Evolutionary conservation across 768 basidiomycete genomes (phyloP).

Genomic region (Lentinula aciculospora): DNA sequence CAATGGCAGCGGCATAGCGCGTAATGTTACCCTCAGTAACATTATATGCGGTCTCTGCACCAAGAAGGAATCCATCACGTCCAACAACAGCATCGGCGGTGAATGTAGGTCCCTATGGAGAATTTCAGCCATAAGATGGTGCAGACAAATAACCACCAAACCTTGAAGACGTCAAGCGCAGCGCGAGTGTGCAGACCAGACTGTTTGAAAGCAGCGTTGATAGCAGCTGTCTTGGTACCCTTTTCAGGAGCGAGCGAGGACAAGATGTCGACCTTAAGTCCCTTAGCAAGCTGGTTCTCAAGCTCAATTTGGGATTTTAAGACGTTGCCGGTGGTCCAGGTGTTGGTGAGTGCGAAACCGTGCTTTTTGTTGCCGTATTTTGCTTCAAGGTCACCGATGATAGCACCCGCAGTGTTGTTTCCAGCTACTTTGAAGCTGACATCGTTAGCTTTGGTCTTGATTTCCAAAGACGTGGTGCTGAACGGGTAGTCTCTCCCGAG

Average conservation of each 20-base stretch:
- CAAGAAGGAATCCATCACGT: constrained; percentile 95
- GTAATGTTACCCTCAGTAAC: constrained; percentile 90
- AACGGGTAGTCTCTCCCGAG: constrained; percentile 90
- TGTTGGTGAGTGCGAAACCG: constrained; percentile 90
- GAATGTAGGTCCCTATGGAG: constrained; percentile 84
- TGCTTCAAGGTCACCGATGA: constrained; percentile 90
- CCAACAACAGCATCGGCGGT: constrained; percentile 94
- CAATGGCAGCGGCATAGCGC: constrained; percentile 87
- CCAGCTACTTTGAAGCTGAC: constrained; percentile 95
- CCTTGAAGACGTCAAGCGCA: constrained; percentile 91
- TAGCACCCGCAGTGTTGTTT: constrained; percentile 54
- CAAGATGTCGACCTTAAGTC: constrained; percentile 90
- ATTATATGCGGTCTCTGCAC: constrained; percentile 95
- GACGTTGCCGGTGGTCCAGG: constrained; percentile 93
- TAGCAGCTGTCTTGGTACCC: constrained; percentile 75
- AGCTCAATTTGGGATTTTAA: constrained; percentile 91
- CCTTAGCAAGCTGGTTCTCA: constrained; percentile 96
- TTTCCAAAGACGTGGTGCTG: constrained; percentile 65
- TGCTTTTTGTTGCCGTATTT: constrained; percentile 91
- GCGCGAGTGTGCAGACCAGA: constrained; percentile 91
- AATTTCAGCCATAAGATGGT: not conserved
- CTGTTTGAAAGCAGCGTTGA: constrained; percentile 91
- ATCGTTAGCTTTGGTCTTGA: constrained; percentile 85
- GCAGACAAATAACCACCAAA: constrained; percentile 24
- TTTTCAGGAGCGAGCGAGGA: constrained; percentile 85